A percentile compares a stretch with the other conserved stretches of the same genome.
Conservation (phyloP, 306 rosid species). For the Vicia faba region DNA sequence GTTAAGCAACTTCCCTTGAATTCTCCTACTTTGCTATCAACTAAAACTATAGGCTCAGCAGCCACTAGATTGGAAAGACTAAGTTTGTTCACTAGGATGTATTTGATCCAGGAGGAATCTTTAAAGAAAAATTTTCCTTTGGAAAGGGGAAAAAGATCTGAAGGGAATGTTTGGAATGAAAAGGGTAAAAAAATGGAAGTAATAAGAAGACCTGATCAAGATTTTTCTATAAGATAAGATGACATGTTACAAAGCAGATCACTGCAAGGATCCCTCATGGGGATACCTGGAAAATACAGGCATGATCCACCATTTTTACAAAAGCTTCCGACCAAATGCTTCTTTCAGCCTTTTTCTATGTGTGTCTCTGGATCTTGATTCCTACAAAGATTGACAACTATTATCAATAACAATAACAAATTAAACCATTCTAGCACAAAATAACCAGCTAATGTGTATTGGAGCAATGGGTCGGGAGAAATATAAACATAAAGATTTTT, state of each 20-base stretch:
- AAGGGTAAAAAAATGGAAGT: slow-evolving; percentile 31
- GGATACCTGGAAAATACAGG: slow-evolving; percentile 52
- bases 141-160: slow-evolving; percentile 17
- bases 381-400: slow-evolving; percentile 47
- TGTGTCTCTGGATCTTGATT: slow-evolving; percentile 41
- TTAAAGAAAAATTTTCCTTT: slow-evolving; percentile 33
- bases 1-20: slow-evolving; percentile 24
- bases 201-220: slow-evolving; percentile 47
- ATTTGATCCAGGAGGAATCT: slow-evolving; percentile 14
- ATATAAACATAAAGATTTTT: not conserved
- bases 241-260: slow-evolving; percentile 78
- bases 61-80: slow-evolving; percentile 19
- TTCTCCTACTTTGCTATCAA: slow-evolving; percentile 1
- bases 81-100: slow-evolving; percentile 13
- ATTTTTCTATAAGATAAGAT: slow-evolving; percentile 61
- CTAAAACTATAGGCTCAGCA: slow-evolving; percentile 13
- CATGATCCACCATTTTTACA: slow-evolving; percentile 64
- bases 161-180: not conserved
- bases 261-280: slow-evolving; percentile 53
- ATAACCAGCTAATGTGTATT: not conserved
- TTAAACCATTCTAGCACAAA: slow-evolving; percentile 10
- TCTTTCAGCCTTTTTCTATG: slow-evolving; percentile 51
- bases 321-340: slow-evolving; percentile 58
- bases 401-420: slow-evolving; percentile 34
- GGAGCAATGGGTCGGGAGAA: not conserved